Conservation (phyloP, 768 basidiomycete species). For the Suillus tomentosus region DNA sequence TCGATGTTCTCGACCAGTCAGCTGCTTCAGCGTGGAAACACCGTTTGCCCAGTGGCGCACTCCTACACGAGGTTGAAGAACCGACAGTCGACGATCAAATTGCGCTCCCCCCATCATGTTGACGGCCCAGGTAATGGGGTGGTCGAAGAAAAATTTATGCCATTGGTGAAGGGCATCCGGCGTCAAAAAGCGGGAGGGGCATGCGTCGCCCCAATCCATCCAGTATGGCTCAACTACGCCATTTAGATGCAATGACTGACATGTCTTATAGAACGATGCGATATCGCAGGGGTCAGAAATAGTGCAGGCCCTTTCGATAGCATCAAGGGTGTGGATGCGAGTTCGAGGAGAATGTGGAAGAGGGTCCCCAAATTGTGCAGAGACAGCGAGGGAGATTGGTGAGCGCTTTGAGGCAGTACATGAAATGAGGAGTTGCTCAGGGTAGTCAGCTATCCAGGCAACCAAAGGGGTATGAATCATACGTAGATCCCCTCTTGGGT, state of each 20-base stretch:
- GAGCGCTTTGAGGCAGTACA: conserved; percentile 18
- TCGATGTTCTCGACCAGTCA: conserved; percentile 6
- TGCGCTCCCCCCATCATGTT: conserved; percentile 23
- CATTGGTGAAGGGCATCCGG: conserved; percentile 32
- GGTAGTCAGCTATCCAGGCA: conserved; percentile 22
- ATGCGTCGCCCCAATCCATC: conserved; percentile 27
- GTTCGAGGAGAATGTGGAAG: conserved; percentile 13
- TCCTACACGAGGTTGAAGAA: conserved; percentile 22
- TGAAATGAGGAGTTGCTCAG: conserved; percentile 21
- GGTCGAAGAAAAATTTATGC: conserved; percentile 30
- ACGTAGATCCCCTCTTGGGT: conserved; percentile 19
- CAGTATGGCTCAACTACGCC: conserved; percentile 35
- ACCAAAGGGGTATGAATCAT: conserved; percentile 18
- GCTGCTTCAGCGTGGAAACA: conserved; percentile 16
- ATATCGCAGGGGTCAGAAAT: conserved; percentile 26
- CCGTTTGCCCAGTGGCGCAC: conserved; percentile 11
- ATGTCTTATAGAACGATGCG: neutral
- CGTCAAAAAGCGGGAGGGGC: conserved; percentile 24
- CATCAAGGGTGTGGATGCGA: conserved; percentile 3
- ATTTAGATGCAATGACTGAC: conserved; percentile 6
- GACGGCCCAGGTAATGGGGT: conserved; percentile 12
- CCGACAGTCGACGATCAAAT: conserved; percentile 28
- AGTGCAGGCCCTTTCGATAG: conserved; percentile 10
- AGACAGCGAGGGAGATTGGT: conserved; percentile 17
- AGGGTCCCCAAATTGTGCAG: conserved; percentile 20